Evolutionary conservation across 2,329 filamentous ascomycete genomes (phyloP).

Genomic region (Nigrograna mackinnonii): DNA sequence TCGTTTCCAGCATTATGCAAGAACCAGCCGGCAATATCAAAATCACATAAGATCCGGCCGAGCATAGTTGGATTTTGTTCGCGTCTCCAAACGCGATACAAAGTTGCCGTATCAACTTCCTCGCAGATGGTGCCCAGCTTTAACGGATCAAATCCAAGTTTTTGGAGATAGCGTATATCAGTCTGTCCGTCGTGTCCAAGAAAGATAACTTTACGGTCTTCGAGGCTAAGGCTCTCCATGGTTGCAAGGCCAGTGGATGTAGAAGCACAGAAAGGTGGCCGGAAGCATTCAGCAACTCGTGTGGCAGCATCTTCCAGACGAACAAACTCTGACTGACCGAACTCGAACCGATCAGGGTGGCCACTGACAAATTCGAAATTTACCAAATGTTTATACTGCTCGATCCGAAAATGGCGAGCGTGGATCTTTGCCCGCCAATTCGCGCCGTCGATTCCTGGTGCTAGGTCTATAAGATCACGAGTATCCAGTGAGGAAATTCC

Average conservation of each 20-base stretch:
- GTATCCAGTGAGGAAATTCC: conserved; percentile 84
- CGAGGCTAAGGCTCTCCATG: conserved; percentile 17
- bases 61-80: conserved; percentile 61
- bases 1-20: conserved; percentile 92
- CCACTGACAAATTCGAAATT: conserved; percentile 74
- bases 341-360: conserved; percentile 74
- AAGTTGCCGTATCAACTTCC: conserved; percentile 70
- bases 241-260: conserved; percentile 1
- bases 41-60: conserved; percentile 61
- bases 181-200: conserved; percentile 74
- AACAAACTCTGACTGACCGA: conserved; percentile 67
- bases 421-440: conserved; percentile 72
- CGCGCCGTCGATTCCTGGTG: conserved; percentile 64
- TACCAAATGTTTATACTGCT: conserved; percentile 66
- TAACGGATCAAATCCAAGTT: conserved; percentile 65
- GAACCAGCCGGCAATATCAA: conserved; percentile 65
- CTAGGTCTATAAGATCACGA: conserved; percentile 53
- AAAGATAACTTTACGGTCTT: conserved; percentile 67
- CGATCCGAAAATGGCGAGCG: conserved; percentile 75
- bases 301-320: conserved; percentile 47
- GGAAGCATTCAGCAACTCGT: conserved; percentile 59
- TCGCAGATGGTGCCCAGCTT: conserved; percentile 62
- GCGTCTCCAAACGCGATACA: conserved; percentile 68
- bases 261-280: conserved; percentile 54
- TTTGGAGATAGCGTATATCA: conserved; percentile 71